These are phyloP conservation scores for Rubia yunnanensis DNA, from an alignment of 257 asterid species.

Conservation along the genomic window DNA sequence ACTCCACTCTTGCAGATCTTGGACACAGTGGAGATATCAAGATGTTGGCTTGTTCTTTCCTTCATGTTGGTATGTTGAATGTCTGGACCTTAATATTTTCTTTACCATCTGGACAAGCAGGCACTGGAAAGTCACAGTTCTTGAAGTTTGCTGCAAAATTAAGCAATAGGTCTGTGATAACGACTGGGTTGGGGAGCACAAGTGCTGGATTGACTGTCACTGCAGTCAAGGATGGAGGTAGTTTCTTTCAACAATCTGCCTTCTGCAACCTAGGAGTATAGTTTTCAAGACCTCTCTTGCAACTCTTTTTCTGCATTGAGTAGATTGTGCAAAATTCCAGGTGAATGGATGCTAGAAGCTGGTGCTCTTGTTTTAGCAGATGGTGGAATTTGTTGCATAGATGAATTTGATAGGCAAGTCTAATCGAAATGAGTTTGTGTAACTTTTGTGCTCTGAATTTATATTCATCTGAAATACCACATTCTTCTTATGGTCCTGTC, in stretches of 20 bases:
- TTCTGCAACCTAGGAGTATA: not conserved
- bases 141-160: conserved; percentile 91
- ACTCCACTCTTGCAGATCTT: not conserved
- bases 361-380: conserved; percentile 98
- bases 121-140: conserved; percentile 98
- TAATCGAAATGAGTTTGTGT: not conserved
- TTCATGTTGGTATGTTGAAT: not conserved
- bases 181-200: conserved; percentile 97
- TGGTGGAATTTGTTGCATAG: conserved; percentile 98
- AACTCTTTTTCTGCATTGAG: conserved; percentile 9
- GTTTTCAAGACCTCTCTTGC: not conserved
- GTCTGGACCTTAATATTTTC: not conserved
- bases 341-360: conserved; percentile 99
- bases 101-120: conserved; percentile 24
- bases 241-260: not conserved
- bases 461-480: not conserved
- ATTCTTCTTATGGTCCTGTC: not conserved
- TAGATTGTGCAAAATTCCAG: conserved; percentile 31
- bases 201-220: conserved; percentile 99
- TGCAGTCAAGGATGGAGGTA: conserved; percentile 99
- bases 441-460: not conserved
- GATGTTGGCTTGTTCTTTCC: not conserved
- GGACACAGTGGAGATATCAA: not conserved
- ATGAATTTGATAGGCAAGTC: conserved; percentile 84
- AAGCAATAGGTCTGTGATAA: conserved; percentile 91